Conservation (phyloP, 768 basidiomycete species). For the Phanerochaete sordida region DNA sequence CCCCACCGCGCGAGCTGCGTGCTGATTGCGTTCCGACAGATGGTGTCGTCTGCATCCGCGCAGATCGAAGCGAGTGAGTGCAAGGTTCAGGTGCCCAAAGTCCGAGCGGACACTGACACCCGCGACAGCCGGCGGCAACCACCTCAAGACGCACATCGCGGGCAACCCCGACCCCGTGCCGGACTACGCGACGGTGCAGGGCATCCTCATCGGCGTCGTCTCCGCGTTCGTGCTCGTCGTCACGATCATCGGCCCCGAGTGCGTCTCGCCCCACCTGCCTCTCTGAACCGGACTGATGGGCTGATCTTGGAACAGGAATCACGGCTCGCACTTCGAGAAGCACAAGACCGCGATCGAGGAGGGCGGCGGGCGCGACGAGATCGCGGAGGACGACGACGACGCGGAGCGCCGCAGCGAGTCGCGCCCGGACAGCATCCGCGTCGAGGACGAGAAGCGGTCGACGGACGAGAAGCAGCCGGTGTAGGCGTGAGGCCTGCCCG, state of each 20-base stretch:
- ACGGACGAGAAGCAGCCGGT: background rate
- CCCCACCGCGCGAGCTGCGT: background rate
- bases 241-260: constrained; percentile 78
- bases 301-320: no score
- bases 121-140: constrained; percentile 36
- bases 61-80: constrained; percentile 30
- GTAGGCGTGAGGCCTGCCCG: no score
- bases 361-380: constrained; percentile 56
- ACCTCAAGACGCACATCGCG: constrained; percentile 33
- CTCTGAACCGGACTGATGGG: no score
- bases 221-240: constrained; percentile 73
- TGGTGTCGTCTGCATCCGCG: constrained; percentile 30
- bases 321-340: constrained; percentile 73
- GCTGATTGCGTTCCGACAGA: constrained; percentile 7
- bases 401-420: background rate
- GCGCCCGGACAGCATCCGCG: constrained; percentile 11
- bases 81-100: background rate
- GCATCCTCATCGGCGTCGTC: constrained; percentile 83
- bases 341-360: constrained; percentile 76
- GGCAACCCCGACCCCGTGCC: constrained; percentile 30
- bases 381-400: constrained; percentile 23
- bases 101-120: background rate
- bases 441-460: constrained; percentile 12
- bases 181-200: constrained; percentile 63
- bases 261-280: constrained; percentile 24